These are phyloP conservation scores for Mucor circinelloides DNA, from an alignment of 371 early-diverging fungal genomes.

Conservation along the genomic window DNA sequence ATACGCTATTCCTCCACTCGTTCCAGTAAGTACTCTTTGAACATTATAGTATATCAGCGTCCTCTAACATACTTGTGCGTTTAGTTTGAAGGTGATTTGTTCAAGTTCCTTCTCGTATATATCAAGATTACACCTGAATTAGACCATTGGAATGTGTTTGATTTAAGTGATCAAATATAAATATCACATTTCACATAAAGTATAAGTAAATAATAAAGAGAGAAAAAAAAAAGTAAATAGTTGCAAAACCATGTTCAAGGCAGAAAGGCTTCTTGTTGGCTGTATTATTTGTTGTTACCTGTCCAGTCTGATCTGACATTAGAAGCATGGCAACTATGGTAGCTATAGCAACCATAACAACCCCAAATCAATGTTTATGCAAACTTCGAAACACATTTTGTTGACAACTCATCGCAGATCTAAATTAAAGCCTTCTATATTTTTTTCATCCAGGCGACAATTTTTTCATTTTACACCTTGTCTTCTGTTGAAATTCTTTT, in stretches of 20 bases:
- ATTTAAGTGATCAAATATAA: neutral
- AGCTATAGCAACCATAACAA: neutral
- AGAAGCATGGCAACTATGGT: neutral
- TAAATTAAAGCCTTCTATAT: neutral
- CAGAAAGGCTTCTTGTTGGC: neutral
- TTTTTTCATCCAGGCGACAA: neutral
- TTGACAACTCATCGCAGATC: neutral
- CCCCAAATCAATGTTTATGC: neutral
- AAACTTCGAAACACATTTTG: neutral
- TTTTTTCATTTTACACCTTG: neutral
- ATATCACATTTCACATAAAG: neutral
- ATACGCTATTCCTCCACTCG: constrained; percentile 22
- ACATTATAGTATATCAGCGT: neutral
- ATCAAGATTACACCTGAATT: constrained; percentile 28
- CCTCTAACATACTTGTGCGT: neutral
- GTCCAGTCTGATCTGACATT: neutral
- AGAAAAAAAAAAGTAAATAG: neutral
- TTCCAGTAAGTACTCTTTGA: constrained; percentile 16
- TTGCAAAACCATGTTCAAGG: neutral
- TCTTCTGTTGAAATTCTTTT: neutral
- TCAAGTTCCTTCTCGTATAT: constrained; percentile 24
- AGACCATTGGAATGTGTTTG: constrained; percentile 1
- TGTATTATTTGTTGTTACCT: neutral
- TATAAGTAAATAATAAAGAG: neutral
- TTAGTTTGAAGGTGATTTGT: constrained; percentile 16